These are phyloP conservation scores for Cystobasidiaceae sp. DNA, from an alignment of 1,284 basidiomycete genomes.

Conservation along the genomic window DNA sequence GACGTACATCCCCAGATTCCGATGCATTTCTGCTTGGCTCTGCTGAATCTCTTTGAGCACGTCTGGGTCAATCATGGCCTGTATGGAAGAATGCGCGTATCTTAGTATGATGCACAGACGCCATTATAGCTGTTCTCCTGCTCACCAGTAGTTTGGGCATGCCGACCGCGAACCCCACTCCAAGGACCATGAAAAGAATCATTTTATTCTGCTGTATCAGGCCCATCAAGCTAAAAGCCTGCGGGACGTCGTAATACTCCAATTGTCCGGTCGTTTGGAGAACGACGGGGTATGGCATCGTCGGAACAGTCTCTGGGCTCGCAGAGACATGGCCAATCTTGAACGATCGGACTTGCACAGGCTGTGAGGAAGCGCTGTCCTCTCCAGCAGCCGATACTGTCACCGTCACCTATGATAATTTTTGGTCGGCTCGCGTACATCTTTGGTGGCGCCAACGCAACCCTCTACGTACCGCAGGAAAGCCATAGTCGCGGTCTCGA, in stretches of 20 bases:
- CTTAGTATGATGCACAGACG: too few relatives aligned
- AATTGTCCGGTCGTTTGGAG: constrained; percentile 6
- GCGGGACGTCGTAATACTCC: constrained; percentile 17
- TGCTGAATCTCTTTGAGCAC: constrained; percentile 23
- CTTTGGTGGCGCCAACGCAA: neutral
- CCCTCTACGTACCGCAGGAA: constrained; percentile 14
- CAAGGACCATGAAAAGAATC: constrained; percentile 25
- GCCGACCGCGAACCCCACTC: constrained; percentile 18
- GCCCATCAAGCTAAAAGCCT: constrained; percentile 12
- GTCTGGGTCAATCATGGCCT: constrained; percentile 25
- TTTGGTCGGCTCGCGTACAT: too few relatives aligned
- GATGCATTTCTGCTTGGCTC: constrained; percentile 29
- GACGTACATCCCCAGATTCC: constrained; percentile 12
- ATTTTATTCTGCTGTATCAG: constrained; percentile 30
- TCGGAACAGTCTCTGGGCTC: constrained; percentile 3
- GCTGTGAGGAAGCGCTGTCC: neutral
- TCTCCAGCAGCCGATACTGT: neutral
- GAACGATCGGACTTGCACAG: constrained; percentile 20
- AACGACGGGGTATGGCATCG: constrained; percentile 18
- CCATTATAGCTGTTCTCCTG: neutral
- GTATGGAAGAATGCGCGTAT: neutral
- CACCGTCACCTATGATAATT: neutral
- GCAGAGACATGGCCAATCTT: constrained; percentile 13
- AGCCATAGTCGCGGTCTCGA: constrained; percentile 11
- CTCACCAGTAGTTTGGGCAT: constrained; percentile 27